These are phyloP conservation scores for Nakazawaea laoshanensis DNA, from an alignment of 805 yeast genomes.

Conservation along the genomic window DNA sequence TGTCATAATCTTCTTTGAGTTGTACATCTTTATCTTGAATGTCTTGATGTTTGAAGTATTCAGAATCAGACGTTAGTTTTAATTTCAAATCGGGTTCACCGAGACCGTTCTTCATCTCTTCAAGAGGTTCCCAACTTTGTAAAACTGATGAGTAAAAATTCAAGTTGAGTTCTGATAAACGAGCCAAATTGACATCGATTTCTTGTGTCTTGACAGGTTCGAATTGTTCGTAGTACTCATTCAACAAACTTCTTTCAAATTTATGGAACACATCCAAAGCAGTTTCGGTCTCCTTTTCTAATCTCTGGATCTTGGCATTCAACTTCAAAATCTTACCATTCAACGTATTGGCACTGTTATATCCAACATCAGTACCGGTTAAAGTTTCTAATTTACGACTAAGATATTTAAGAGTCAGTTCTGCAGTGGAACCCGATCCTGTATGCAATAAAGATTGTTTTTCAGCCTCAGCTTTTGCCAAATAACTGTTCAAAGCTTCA, in stretches of 20 bases:
- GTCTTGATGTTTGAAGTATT: conserved; percentile 18
- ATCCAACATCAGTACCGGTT: conserved; percentile 28
- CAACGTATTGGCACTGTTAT: conserved; percentile 33
- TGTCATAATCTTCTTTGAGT: conserved; percentile 14
- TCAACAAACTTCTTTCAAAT: conserved; percentile 35
- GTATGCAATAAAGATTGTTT: conserved; percentile 28
- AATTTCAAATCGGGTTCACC: conserved; percentile 2
- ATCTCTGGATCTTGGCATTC: conserved; percentile 25
- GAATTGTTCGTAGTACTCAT: conserved; percentile 50
- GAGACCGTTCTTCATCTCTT: conserved; percentile 1
- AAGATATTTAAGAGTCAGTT: conserved; percentile 24
- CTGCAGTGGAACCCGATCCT: conserved; percentile 25
- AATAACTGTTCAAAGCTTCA: conserved; percentile 77
- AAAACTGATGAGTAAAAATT: conserved; percentile 62
- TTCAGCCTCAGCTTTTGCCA: conserved; percentile 63
- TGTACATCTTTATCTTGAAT: conserved; percentile 19
- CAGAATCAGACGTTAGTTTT: conserved; percentile 16
- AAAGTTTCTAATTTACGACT: conserved; percentile 43
- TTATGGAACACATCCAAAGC: conserved; percentile 38
- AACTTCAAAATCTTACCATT: conserved; percentile 34
- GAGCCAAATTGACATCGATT: conserved; percentile 58
- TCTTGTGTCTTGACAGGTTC: conserved; percentile 76
- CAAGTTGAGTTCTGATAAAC: conserved; percentile 71
- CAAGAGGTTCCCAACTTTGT: conserved; percentile 53
- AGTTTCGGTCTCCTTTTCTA: conserved; percentile 34